Evolutionary conservation across 108 stramenopile genomes (phyloP), one percentile per base, ranked within the genome.

Genomic region (Fragilariopsis cylindrus): DNA sequence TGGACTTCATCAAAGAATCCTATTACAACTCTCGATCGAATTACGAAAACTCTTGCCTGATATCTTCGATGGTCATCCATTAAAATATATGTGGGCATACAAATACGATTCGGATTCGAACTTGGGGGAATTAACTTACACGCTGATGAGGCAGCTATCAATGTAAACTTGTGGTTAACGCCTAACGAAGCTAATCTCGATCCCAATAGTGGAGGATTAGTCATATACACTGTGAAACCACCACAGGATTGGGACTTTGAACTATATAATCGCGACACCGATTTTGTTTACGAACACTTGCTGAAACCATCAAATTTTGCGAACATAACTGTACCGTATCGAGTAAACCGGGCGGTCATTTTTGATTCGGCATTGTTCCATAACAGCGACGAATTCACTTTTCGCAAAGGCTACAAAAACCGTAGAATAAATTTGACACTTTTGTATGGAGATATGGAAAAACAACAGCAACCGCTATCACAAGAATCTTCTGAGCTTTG

Each of bases 331-430:
- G 75, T 93, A 12, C 88, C 90, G 7, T 81, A 87, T 72, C 74
- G 70, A 71, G 81, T 82, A 56, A 95, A 95, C 78, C 89, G 94
- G 15, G 87, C 87, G 41, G 88, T 93, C 3, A 78, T 95, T 46
- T 93, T 95, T 79, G 92, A 95, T 72, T 87, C 87, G 4, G 87
- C 91, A 43, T 82, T 95, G 42, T 91, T 93, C 57, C 92, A 95
- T 64, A 85, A 90, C 62, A 88, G 88, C 3, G 88, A 94, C 62
- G 68, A 72, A 9, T 92, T 86, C 71, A 53, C 62, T 7, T 92
- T 92, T 75, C 75, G 70, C 48, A 66, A 67, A 42, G 90, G 90
- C n/a, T 94, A 91, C 78, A 62, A 85, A 64, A 90, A 89, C 74
- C 85, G 90, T 19, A 72, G 90, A 55, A 92, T 92, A 46, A 92